These are phyloP conservation scores for Cynara cardunculus DNA, from an alignment of 129 eudicot species.

Conservation along the genomic window DNA sequence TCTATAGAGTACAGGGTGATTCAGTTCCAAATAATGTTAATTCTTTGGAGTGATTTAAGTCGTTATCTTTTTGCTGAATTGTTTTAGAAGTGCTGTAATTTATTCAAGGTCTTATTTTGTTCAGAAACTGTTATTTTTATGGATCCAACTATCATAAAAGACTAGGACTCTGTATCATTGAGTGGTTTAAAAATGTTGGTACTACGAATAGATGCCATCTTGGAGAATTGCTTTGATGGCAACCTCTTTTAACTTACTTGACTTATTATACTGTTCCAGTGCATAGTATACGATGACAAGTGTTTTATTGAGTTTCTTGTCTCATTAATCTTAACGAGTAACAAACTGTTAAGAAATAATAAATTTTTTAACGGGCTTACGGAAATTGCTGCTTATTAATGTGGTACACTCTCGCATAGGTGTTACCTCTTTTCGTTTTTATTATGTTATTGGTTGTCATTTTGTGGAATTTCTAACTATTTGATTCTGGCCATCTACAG, in stretches of 20 bases:
- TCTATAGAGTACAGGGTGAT: not conserved
- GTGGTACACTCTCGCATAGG: not conserved
- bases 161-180: not conserved
- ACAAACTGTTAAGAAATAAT: not conserved
- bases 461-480: not conserved
- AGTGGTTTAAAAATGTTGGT: not conserved
- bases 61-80: not conserved
- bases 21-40: no score
- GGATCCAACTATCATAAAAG: not conserved
- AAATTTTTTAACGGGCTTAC: not conserved
- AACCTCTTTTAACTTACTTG: no score
- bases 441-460: not conserved
- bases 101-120: not conserved
- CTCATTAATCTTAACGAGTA: not conserved
- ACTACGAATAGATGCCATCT: not conserved
- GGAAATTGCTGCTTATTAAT: not conserved
- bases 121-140: not conserved
- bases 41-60: not conserved
- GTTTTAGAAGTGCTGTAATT: not conserved
- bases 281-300: not conserved
- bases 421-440: not conserved
- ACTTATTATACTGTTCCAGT: not conserved
- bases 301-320: not conserved
- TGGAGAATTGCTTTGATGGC: no score
- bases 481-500: slow-evolving; percentile 28